These are phyloP conservation scores for Phalaenopsis equestris DNA, from an alignment of 106 monocot species.

Conservation along the genomic window DNA sequence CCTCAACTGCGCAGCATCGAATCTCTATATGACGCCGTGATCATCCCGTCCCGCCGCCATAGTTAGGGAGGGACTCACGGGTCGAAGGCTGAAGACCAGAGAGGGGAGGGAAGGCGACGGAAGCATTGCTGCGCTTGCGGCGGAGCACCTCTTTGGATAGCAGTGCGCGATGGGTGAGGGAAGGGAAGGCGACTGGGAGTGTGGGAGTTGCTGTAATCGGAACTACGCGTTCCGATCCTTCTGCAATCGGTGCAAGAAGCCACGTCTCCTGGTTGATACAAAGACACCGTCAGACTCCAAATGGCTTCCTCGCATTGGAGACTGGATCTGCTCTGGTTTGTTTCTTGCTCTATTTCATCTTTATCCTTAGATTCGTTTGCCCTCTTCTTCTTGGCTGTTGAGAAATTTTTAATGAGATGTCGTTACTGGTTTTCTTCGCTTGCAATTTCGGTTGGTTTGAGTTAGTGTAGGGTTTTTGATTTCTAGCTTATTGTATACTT, in stretches of 20 bases:
- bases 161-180: constrained; percentile 26
- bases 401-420: neutral
- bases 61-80: neutral
- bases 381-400: neutral
- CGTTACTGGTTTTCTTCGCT: neutral
- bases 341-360: neutral
- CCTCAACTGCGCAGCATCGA: no score
- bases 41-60: no score
- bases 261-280: constrained; percentile 81
- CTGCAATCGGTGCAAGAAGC: constrained; percentile 97
- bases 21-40: no score
- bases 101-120: neutral
- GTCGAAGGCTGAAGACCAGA: neutral
- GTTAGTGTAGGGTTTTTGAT: neutral
- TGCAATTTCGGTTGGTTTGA: neutral
- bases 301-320: constrained; percentile 97
- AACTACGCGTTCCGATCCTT: constrained; percentile 95
- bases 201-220: constrained; percentile 70
- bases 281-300: constrained; percentile 91
- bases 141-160: neutral
- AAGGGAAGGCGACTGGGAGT: constrained; percentile 93
- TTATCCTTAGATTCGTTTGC: neutral
- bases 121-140: neutral
- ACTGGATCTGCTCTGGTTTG: constrained; percentile 98
- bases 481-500: neutral